Evolutionary conservation across 164 flowering plant genomes (phyloP).

Genomic region (Vitis riparia): DNA sequence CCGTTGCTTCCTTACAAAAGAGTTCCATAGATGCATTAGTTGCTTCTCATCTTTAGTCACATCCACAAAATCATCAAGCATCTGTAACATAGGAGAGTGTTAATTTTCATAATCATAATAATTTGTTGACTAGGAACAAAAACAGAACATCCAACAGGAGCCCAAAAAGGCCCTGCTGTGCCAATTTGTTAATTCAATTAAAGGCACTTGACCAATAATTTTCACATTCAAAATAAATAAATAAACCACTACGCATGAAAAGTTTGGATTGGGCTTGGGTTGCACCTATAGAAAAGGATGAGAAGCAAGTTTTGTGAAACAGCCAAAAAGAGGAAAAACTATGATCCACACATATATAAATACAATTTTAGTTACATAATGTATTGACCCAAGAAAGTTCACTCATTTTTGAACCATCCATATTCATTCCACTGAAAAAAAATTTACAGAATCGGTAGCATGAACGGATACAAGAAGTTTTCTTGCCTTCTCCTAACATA

Average conservation of each 20-base stretch:
- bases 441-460: neutral
- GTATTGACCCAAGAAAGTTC: neutral
- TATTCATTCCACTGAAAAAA: neutral
- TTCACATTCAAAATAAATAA: too few relatives aligned
- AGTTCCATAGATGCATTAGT: conserved; percentile 97
- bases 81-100: conserved; percentile 44
- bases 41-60: conserved; percentile 89
- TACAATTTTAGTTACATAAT: neutral
- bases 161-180: neutral
- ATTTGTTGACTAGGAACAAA: neutral
- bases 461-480: neutral
- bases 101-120: neutral
- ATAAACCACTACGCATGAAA: too few relatives aligned
- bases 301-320: neutral
- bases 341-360: neutral
- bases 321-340: neutral
- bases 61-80: conserved; percentile 98
- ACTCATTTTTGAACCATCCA: neutral
- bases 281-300: too few relatives aligned
- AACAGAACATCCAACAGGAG: neutral
- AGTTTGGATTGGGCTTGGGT: too few relatives aligned
- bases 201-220: neutral
- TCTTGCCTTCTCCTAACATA: neutral
- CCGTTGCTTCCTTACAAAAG: conserved; percentile 95
- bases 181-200: neutral